Conservation (phyloP, 2,329 filamentous ascomycete species). For the Fusarium sp. region DNA sequence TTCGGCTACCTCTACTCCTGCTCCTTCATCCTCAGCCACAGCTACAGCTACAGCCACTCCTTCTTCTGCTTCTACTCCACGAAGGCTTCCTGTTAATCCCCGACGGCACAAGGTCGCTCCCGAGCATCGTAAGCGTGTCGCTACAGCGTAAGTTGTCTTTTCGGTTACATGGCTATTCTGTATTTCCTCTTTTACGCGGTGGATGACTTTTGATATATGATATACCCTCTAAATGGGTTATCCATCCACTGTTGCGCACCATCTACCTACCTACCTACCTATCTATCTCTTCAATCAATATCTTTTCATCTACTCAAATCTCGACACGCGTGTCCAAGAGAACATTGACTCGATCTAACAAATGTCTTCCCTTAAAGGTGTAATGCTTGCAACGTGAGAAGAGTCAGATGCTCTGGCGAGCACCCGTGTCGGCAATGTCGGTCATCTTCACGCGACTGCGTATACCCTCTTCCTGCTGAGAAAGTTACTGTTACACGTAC, state of each 20-base stretch:
- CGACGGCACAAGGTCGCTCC: conserved; percentile 61
- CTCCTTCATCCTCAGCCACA: conserved; percentile 17
- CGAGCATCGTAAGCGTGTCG: conserved; percentile 61
- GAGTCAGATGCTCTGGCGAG: conserved; percentile 64
- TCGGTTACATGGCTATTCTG: background rate
- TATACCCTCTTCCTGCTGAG: conserved; percentile 59
- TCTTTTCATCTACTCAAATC: background rate
- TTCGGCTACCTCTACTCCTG: conserved; percentile 33
- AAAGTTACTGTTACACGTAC: conserved; percentile 57
- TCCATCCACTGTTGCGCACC: conserved; percentile 3
- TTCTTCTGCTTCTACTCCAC: conserved; percentile 33
- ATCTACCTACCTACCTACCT: background rate
- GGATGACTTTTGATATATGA: background rate
- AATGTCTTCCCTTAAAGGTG: conserved; percentile 52
- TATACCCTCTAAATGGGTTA: background rate
- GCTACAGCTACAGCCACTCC: background rate
- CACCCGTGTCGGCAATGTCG: conserved; percentile 61
- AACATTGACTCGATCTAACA: conserved; percentile 20
- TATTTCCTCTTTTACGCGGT: background rate
- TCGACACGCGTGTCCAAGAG: background rate
- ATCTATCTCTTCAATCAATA: background rate
- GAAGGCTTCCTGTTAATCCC: conserved; percentile 63
- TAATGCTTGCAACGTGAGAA: conserved; percentile 64
- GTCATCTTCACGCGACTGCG: conserved; percentile 57
- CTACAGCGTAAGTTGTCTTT: conserved; percentile 58